Evolutionary conservation across 2,329 filamentous ascomycete genomes (phyloP), one percentile per base, ranked within the genome.

Genomic region (Penicillium sp.): DNA sequence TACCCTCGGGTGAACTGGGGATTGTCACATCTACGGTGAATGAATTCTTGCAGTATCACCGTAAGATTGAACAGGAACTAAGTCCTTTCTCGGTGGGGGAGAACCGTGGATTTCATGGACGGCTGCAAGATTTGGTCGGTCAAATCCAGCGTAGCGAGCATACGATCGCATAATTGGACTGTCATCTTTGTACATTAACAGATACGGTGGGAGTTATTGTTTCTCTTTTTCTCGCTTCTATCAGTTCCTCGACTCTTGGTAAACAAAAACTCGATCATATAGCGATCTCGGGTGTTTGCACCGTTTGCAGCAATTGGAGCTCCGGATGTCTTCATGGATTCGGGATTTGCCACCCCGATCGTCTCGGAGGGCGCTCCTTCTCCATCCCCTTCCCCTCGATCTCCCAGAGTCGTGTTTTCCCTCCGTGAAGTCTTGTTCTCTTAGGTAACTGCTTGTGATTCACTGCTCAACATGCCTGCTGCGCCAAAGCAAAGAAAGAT

Each of bases 401-500:
- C 18, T 22, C 18, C 9, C 18, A n/a, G n/a, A n/a, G n/a, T n/a
- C n/a, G n/a, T n/a, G n/a, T n/a, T n/a, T n/a, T n/a, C n/a, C n/a
- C n/a, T n/a, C n/a, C n/a, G n/a, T n/a, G n/a, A n/a, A n/a, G n/a
- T n/a, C n/a, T n/a, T n/a, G n/a, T n/a, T n/a, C n/a, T n/a, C n/a
- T n/a, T n/a, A n/a, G n/a, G n/a, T n/a, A n/a, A 23, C 4, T 18
- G 14, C 29, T 15, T 27, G 32, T 15, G 32, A 15, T 30, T 3
- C 2, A 27, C 20, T 26, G 3, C 12, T 23, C 42, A 67, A 57
- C 50, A 85, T 85, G 81, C 74, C 80, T 52, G 69, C 82, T 32
- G 77, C 80, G 44, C 77, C 82, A 42, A 95, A 94, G 69, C 88
- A 94, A 69, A 77, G 89, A 59, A 95, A 95, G 75, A 84, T 95